Evolutionary conservation across 2,329 filamentous ascomycete genomes (phyloP), one percentile per base, ranked within the genome.

Genomic region (Akanthomyces dipterigenus): DNA sequence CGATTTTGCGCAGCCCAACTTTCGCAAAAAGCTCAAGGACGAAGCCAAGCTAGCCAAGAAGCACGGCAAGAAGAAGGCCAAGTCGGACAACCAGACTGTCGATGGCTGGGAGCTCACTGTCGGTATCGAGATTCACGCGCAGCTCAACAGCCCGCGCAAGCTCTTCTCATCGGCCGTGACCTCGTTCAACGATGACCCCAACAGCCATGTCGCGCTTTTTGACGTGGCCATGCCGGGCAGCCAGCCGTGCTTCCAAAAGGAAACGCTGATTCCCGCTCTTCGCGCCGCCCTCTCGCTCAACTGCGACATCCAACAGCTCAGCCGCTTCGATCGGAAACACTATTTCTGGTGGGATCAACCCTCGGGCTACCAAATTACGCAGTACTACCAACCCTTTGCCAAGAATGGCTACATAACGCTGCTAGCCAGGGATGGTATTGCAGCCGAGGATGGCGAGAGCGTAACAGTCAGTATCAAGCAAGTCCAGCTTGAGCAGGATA

Each of bases 281-380:
- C 87, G 95, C 63, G 93, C 93, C 20, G 93, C 95, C 0, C 77
- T 97, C 55, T 91, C 92, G 0, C 79, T 99, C 49, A 84, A 88
- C 62, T 98, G 95, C 74, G 77, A 86, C 1, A 82, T 98, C 57
- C 89, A 96, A 70, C 79, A 76, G 1, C 81, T 84, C 67, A 96
- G 92, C 73, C 85, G 85, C 59, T 99, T 97, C 76, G 95, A 99
- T 74, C 83, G 95, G 65, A 99, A 99, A 73, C 95, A 99, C 75
- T 99, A 99, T 76, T 98, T 99, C 75, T 96, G 97, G 79, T 96
- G 95, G 84, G 95, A 99, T 73, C 95, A 99, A 74, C 95, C 95
- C 0, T 84, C 91, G 0, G 95, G 95, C 0, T 99, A 99, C 74
- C 95, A 99, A 74, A 96, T 99, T 65, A 99, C 95, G 1, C 95